A percentile compares a stretch with the other conserved stretches of the same genome.
These are phyloP conservation scores for Kazachstania psychrophila DNA, from an alignment of 805 yeast species.

Conservation along the genomic window DNA sequence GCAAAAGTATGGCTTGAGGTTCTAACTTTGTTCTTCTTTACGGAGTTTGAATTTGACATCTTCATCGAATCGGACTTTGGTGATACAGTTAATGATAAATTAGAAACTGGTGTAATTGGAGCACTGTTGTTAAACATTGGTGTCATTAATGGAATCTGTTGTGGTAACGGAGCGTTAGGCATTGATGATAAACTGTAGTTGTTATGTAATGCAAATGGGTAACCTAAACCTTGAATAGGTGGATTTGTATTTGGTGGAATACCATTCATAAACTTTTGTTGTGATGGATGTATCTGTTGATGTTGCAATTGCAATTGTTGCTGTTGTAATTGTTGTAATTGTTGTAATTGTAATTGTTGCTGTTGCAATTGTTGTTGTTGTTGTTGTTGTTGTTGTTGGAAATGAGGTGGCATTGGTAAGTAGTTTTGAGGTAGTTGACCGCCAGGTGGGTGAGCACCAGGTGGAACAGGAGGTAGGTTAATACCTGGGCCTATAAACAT, in stretches of 20 bases:
- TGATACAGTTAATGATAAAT: neutral
- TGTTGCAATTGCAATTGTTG: neutral
- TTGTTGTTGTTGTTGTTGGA: slow-evolving; percentile 1
- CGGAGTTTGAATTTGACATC: neutral
- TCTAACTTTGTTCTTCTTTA: slow-evolving; percentile 3
- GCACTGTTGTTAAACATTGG: neutral
- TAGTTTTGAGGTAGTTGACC: no score
- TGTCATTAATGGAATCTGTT: slow-evolving; percentile 4
- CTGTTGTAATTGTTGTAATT: neutral
- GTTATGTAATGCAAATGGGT: slow-evolving; percentile 5
- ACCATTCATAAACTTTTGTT: neutral
- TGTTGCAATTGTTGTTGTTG: slow-evolving; percentile 1
- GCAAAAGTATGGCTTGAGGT: slow-evolving; percentile 18
- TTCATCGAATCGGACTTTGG: neutral
- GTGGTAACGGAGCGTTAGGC: slow-evolving; percentile 5
- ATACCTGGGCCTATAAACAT: no score
- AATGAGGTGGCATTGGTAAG: neutral
- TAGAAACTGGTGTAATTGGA: neutral
- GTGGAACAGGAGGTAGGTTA: neutral
- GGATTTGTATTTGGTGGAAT: neutral
- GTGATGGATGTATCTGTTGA: neutral
- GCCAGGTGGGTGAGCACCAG: no score
- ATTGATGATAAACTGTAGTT: slow-evolving; percentile 3
- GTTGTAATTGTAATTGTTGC: neutral
- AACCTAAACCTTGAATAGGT: slow-evolving; percentile 3